Base-by-base conservation (phyloP, 352 stramenopile genomes). In the Globisporangium paroecandrum region DNA sequence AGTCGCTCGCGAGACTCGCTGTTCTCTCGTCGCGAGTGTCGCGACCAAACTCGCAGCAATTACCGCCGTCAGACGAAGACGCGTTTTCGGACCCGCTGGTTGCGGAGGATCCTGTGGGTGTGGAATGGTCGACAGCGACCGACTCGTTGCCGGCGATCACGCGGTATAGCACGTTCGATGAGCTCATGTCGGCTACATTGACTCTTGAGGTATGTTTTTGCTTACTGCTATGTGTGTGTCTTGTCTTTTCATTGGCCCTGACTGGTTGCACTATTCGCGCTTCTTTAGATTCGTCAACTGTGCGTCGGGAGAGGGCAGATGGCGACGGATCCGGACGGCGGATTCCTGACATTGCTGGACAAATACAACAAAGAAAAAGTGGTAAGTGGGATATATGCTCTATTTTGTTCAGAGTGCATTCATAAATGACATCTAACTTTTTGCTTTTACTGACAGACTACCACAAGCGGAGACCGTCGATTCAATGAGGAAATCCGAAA, bases 121-220 rank as follows among this genome's bases (percentile, higher is more conserved):
- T 96, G 18, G 61, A 75, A 32, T 96, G 89, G 89, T 77, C 87
- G 1, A 85, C 82, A 0, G 79, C 80, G 0, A 80, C 74, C 0
- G 89, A 96, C 63, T 79, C 90, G 34, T 55, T 96, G 7, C 89
- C 89, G 4, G 73, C 86, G 9, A 96, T 96, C 66, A 95, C 86
- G 24, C 84, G 89, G 0, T 94, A 95, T 74, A 94, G 86, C 65
- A 96, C 89, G 34, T 96, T 96, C 47, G 89, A 96, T 77, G 89
- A 96, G 73, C 78, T 95, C 60, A 96, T 96, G 86, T 95, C 87
- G 12, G 89, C 89, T 13, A 96, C 89, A 15, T 64, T 96, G 51
- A 96, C 89, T 18, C 73, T 96, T 9, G 89, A 96, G 77, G 84
- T 89, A 72, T 65, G 70, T n/a, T 34, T 18, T 60, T 13, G 4